Conservation (phyloP, 371 early-diverging fungal genomes). For the Mortierella sp. region DNA sequence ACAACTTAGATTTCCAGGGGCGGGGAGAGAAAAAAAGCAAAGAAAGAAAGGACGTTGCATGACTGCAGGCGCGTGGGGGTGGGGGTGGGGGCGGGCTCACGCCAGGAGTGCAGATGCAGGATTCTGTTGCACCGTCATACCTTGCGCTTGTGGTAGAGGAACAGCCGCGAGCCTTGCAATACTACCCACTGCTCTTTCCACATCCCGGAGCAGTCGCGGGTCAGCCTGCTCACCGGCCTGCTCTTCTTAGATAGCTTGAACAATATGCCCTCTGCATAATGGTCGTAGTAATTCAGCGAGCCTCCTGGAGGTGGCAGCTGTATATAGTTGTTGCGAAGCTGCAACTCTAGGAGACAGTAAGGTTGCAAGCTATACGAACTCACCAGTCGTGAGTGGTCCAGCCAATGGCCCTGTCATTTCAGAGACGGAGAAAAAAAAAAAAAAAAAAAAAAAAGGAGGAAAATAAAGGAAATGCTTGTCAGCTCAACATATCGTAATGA, state of each 20-base stretch:
- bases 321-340: slow-evolving; percentile 38
- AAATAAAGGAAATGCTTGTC: too few species aligned
- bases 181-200: slow-evolving; percentile 54
- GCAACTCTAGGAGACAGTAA: slow-evolving; percentile 34
- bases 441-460: neutral
- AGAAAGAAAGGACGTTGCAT: too few species aligned
- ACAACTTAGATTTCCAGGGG: too few species aligned
- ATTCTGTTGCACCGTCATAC: slow-evolving; percentile 10
- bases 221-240: slow-evolving; percentile 30
- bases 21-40: too few species aligned
- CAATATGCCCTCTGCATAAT: slow-evolving; percentile 43
- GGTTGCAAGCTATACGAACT: slow-evolving; percentile 39
- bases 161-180: slow-evolving; percentile 33
- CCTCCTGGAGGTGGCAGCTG: slow-evolving; percentile 36
- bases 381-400: slow-evolving; percentile 40
- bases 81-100: too few species aligned
- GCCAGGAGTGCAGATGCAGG: too few species aligned
- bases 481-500: too few species aligned
- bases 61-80: too few species aligned
- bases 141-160: slow-evolving; percentile 46
- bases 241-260: slow-evolving; percentile 50
- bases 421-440: neutral
- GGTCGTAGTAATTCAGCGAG: slow-evolving; percentile 29
- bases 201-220: slow-evolving; percentile 18
- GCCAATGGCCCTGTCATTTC: slow-evolving; percentile 47